Evolutionary conservation across 805 yeast genomes (phyloP).

Genomic region (Suhomyces kilbournensis): DNA sequence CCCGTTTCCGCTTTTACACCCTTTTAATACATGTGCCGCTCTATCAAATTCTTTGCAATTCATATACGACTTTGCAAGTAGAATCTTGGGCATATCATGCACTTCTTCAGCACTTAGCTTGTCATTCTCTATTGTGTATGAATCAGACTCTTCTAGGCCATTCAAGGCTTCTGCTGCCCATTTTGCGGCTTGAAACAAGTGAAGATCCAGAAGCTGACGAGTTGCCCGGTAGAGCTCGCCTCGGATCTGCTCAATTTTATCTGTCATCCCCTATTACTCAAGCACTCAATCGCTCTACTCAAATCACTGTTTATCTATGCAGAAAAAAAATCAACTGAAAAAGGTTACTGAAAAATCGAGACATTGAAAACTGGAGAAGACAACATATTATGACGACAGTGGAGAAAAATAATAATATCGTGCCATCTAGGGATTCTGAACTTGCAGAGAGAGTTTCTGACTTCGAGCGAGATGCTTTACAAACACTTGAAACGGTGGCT

Average conservation of each 20-base stretch:
- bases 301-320: no score
- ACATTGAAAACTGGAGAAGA: not conserved
- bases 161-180: slow-evolving; percentile 81
- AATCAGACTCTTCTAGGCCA: slow-evolving; percentile 40
- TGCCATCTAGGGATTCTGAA: not conserved
- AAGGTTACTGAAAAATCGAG: not conserved
- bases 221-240: slow-evolving; percentile 28
- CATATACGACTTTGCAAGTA: slow-evolving; percentile 71
- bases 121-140: not conserved
- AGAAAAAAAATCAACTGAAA: no score
- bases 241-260: slow-evolving; percentile 9
- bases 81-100: slow-evolving; percentile 40
- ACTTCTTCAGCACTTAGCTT: slow-evolving; percentile 2
- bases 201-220: slow-evolving; percentile 48
- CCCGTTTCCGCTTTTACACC: slow-evolving; percentile 50
- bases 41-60: slow-evolving; percentile 83
- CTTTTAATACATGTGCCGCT: slow-evolving; percentile 57
- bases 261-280: not conserved
- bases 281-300: no score
- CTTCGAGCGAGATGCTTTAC: not conserved
- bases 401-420: not conserved
- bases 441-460: not conserved
- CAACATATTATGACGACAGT: not conserved
- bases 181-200: slow-evolving; percentile 68
- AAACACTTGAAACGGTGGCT: not conserved